These are phyloP conservation scores for Penicillium sp. DNA, from an alignment of 2,329 filamentous ascomycete species.

Conservation along the genomic window DNA sequence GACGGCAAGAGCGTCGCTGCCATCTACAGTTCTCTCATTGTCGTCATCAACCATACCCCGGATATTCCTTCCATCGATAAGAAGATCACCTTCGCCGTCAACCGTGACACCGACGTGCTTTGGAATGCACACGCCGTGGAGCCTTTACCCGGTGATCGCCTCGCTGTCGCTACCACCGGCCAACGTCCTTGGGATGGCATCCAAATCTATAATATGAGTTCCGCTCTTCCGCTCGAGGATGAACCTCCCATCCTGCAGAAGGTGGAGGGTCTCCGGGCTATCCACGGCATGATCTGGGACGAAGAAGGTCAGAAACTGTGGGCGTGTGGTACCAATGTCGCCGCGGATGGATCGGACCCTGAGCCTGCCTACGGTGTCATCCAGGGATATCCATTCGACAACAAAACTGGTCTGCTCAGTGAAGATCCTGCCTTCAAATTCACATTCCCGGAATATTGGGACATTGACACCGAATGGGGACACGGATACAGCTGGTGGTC, in stretches of 20 bases:
- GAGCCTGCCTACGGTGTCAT: constrained; percentile 21
- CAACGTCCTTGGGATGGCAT: constrained; percentile 27
- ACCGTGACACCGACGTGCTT: constrained; percentile 21
- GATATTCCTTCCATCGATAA: constrained; percentile 24
- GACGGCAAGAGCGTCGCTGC: constrained; percentile 23
- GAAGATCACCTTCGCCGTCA: constrained; percentile 25
- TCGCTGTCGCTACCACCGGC: constrained; percentile 26
- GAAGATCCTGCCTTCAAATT: constrained; percentile 17
- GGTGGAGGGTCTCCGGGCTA: constrained; percentile 25
- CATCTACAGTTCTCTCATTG: constrained; percentile 22
- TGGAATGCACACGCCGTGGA: constrained; percentile 26
- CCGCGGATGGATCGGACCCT: constrained; percentile 26
- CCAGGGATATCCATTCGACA: constrained; percentile 24
- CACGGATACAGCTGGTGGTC: constrained; percentile 26
- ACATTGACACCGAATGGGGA: constrained; percentile 26
- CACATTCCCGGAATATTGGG: constrained; percentile 11
- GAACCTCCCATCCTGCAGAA: constrained; percentile 25
- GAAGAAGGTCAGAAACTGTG: constrained; percentile 25
- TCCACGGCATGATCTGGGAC: constrained; percentile 29
- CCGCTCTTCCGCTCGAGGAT: constrained; percentile 18
- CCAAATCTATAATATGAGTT: constrained; percentile 24
- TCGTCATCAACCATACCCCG: constrained; percentile 27
- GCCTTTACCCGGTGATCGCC: constrained; percentile 19
- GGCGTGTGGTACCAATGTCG: constrained; percentile 25
- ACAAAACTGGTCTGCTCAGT: constrained; percentile 16